Evolutionary conservation across 148 eudicot genomes (phyloP).

Genomic region (Cornus suecica): DNA sequence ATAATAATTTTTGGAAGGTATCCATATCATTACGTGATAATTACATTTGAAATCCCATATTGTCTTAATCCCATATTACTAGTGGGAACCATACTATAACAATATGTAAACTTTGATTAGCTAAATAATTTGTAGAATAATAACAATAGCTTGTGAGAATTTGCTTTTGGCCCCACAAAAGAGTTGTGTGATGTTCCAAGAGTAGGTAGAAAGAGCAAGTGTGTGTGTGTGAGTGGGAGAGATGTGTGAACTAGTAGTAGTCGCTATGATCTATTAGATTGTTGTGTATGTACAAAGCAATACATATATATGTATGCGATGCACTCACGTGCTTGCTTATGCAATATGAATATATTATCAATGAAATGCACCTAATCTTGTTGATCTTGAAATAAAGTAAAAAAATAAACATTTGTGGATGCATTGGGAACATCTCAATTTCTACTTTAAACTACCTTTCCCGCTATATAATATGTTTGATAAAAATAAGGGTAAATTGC

Average conservation of each 20-base stretch:
- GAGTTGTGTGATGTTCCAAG: not conserved
- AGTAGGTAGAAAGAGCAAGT: not conserved
- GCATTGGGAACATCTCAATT: not conserved
- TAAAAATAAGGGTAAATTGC: too few species aligned
- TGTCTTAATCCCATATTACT: too few species aligned
- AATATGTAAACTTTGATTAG: not conserved
- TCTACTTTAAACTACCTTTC: not conserved
- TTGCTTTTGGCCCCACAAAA: not conserved
- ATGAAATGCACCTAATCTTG: not conserved
- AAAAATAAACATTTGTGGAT: not conserved
- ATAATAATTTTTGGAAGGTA: too few species aligned
- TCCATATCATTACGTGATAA: too few species aligned
- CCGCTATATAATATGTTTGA: too few species aligned
- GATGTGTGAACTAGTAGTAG: too few species aligned
- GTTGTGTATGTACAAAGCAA: not conserved
- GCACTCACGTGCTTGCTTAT: not conserved
- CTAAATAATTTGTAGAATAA: too few species aligned
- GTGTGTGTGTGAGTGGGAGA: not conserved
- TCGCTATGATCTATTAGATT: not conserved
- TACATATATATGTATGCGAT: not conserved
- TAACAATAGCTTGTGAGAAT: not conserved
- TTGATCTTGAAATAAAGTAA: not conserved
- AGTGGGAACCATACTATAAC: too few species aligned
- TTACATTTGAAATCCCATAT: too few species aligned
- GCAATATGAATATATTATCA: too few species aligned